phyloP scores from a whole-genome alignment of 805 yeast genomes.

The Hanseniaspora thailandica region DNA sequence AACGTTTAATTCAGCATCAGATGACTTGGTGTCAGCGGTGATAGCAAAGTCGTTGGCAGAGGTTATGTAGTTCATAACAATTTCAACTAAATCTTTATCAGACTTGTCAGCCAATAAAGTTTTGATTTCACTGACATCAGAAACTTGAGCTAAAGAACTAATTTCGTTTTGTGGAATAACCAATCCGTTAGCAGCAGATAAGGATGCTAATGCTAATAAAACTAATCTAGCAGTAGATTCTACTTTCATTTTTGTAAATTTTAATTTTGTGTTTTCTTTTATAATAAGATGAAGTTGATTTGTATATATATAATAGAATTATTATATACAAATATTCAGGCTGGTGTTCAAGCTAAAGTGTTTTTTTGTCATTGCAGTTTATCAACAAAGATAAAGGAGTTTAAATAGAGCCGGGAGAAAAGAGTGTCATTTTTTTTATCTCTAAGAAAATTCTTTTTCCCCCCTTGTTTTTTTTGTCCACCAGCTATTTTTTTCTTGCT shows the following conservation, averaged over 20 bases:
- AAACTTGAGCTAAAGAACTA: constrained; percentile 17
- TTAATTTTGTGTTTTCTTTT: background rate
- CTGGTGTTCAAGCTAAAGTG: background rate
- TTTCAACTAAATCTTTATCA: constrained; percentile 18
- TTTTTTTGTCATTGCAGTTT: background rate
- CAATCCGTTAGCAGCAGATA: constrained; percentile 39
- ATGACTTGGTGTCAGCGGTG: background rate
- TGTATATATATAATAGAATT: background rate
- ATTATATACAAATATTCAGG: background rate
- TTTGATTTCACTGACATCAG: constrained; percentile 29
- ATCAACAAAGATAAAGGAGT: background rate
- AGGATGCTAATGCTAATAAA: constrained; percentile 28
- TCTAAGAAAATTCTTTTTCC: background rate
- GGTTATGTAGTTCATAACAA: background rate
- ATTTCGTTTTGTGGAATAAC: constrained; percentile 42
- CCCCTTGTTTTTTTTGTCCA: background rate
- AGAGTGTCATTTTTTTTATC: background rate
- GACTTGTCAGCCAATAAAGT: constrained; percentile 12
- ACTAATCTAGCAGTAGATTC: constrained; percentile 1
- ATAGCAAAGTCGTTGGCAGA: background rate
- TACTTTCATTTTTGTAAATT: background rate
- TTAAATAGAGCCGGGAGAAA: background rate
- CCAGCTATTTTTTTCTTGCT: background rate
- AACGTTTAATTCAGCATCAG: background rate
- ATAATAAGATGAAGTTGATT: background rate